These are phyloP conservation scores for Solanum aculeatissimum DNA, from an alignment of 305 asterid genomes.

Conservation along the genomic window DNA sequence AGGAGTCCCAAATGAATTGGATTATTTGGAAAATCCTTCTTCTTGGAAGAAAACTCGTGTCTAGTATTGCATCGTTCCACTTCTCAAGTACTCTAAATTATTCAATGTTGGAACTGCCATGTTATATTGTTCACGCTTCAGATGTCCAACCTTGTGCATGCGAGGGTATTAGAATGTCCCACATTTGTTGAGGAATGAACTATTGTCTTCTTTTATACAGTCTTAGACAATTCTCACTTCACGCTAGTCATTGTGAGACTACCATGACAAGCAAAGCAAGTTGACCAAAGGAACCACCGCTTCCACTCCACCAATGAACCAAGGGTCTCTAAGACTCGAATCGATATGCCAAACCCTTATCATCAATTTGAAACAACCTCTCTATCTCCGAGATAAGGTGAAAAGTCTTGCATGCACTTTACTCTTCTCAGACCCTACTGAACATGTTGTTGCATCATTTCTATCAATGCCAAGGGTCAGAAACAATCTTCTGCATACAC, in stretches of 20 bases:
- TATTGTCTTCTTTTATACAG: not conserved
- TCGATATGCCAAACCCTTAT: not conserved
- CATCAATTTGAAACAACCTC: not conserved
- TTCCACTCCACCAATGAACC: no score
- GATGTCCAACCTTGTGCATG: not conserved
- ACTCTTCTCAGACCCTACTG: no score
- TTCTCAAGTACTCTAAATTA: no score
- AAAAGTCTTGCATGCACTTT: no score
- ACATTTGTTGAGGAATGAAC: not conserved
- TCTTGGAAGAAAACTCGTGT: no score
- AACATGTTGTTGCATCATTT: not conserved
- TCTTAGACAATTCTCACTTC: not conserved
- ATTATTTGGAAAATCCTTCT: no score
- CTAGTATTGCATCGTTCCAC: no score
- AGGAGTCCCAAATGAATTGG: no score
- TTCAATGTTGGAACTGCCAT: not conserved
- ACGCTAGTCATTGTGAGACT: not conserved
- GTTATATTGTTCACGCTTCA: not conserved
- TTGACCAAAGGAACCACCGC: no score
- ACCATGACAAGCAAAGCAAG: no score
- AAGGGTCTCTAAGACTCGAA: no score
- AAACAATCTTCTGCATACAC: not conserved
- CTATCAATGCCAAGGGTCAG: not conserved
- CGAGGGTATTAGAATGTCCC: not conserved
- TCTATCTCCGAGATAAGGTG: no score